Percentiles rank a stretch among this genome's conserved stretches.
phyloP scores from a whole-genome alignment of 306 rosid species.

The Macrotyloma uniflorum region DNA sequence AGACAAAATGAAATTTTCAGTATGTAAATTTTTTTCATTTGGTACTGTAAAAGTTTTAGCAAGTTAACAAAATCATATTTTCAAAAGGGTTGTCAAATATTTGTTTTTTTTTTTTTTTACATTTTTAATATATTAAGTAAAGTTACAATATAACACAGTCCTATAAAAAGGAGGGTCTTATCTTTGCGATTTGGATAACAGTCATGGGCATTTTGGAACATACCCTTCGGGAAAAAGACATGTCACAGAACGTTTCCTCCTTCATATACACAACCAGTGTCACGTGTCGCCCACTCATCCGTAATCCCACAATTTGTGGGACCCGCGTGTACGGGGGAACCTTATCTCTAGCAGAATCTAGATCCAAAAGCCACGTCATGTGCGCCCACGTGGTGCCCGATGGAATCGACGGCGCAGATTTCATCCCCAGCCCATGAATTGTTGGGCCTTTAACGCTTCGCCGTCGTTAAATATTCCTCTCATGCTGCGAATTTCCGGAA shows the following conservation, averaged over 20 bases:
- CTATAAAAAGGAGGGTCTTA: not conserved
- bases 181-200: not conserved
- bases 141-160: not conserved
- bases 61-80: not conserved
- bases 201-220: slow-evolving; percentile 16
- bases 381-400: not conserved
- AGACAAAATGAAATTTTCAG: not conserved
- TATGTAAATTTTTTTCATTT: not conserved
- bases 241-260: slow-evolving; percentile 43
- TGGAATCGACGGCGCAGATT: slow-evolving; percentile 47
- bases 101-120: too few relatives aligned
- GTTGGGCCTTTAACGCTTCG: slow-evolving; percentile 49
- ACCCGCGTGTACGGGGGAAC: slow-evolving; percentile 45
- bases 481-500: not conserved
- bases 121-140: not conserved
- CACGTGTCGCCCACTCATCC: slow-evolving; percentile 38
- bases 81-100: not conserved
- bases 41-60: not conserved
- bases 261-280: not conserved
- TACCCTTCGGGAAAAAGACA: not conserved
- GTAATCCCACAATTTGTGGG: slow-evolving; percentile 36
- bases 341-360: slow-evolving; percentile 59
- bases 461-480: slow-evolving; percentile 50
- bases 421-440: not conserved
- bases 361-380: slow-evolving; percentile 58